Base-by-base conservation (phyloP, 2,329 filamentous ascomycete species). In the Lizonia empirigonia region DNA sequence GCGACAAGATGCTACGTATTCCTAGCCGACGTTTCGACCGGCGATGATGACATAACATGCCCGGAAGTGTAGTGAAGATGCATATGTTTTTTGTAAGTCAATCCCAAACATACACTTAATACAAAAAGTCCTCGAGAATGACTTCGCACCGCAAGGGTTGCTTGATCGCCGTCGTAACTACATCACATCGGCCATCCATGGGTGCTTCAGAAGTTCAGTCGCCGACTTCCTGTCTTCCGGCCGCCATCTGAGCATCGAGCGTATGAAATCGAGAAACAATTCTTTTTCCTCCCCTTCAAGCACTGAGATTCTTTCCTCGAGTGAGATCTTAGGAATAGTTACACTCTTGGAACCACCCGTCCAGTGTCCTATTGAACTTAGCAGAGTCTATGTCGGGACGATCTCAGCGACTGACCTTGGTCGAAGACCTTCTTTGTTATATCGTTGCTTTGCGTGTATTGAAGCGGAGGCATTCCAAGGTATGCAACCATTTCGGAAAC, bases 211-310 rank as follows among this genome's bases (percentile, higher is more conserved):
- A 2, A 65, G 56, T 52, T 67, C 59, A 58, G 47, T 58, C 16
- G 60, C 60, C 26, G 51, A 52, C 20, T 56, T 56, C 29, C 70
- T 62, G 26, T 72, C 62, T 58, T 73, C 70, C 2, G 72, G 71
- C 27, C 51, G 63, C 72, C 71, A 74, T 38, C 62, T 60, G 29
- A 75, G 58, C 67, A 73, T 72, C 48, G 64, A 69, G 10, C 64
- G 54, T 55, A 73, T 65, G 41, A 73, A 73, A 15, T 50, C 41
- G 19, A 74, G 55, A 54, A 75, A 74, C 7, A 51, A 38, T 35
- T 59, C 50, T 44, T 70, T 71, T 32, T 37, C 61, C 58, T 66
- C 58, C 13, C 62, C 64, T 33, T 65, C 37, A 44, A 71, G 59
- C 32, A 22, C 42, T 10, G 56, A 53, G 19, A 63, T 9, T 52